Percentiles rank a stretch among this genome's conserved stretches.
Conservation (phyloP, 257 asterid species). For the Petunia axillaris region DNA sequence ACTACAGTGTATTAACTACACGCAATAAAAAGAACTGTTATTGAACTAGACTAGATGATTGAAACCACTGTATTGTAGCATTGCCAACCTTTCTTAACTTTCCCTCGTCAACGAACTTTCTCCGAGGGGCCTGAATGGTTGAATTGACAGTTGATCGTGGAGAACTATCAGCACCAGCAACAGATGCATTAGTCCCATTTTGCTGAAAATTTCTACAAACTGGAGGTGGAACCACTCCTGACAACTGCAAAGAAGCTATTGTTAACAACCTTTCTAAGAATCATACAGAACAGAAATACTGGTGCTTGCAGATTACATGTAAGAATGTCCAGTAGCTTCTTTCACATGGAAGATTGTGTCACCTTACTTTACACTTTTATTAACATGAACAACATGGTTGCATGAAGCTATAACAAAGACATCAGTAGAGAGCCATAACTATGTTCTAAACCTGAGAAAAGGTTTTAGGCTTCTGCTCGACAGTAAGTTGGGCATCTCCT, state of each 20-base stretch:
- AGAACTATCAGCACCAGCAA: slow-evolving; percentile 69
- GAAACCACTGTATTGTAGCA: slow-evolving; percentile 1
- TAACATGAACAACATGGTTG: not conserved
- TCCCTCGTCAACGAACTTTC: slow-evolving; percentile 96
- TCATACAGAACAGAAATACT: slow-evolving; percentile 4
- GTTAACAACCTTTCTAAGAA: not conserved
- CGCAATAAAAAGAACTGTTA: not conserved
- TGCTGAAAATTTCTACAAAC: slow-evolving; percentile 72
- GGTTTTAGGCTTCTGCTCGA: not conserved
- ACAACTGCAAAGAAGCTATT: slow-evolving; percentile 58
- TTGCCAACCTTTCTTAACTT: slow-evolving; percentile 81
- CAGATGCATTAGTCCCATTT: slow-evolving; percentile 64
- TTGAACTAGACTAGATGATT: not conserved
- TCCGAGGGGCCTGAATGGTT: slow-evolving; percentile 77
- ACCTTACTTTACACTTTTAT: not conserved
- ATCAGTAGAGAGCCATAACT: not conserved
- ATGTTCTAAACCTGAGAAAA: not conserved
- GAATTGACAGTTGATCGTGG: slow-evolving; percentile 66
- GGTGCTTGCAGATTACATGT: not conserved
- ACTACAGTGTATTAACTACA: not conserved
- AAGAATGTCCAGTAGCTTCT: not conserved
- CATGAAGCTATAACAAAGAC: not conserved
- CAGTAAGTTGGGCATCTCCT: not conserved
- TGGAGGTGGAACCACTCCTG: slow-evolving; percentile 94
- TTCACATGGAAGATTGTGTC: not conserved